phyloP scores from a whole-genome alignment of 345 rosid species.

The Salix brachista region DNA sequence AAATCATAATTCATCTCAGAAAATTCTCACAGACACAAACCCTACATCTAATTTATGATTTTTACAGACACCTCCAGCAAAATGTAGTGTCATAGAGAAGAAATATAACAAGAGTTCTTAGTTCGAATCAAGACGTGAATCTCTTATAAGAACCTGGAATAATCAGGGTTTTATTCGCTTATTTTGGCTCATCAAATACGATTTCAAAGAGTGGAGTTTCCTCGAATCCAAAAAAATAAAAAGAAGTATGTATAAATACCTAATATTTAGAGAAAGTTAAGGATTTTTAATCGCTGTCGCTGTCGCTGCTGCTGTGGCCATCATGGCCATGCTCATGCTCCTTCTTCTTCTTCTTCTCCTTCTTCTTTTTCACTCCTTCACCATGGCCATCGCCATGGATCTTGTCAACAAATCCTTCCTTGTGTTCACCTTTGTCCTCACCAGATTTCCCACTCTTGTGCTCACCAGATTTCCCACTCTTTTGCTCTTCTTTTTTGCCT shows the following conservation, averaged over 20 bases:
- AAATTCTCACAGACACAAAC: no score
- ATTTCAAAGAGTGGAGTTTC: no score
- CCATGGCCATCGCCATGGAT: slow-evolving; percentile 21
- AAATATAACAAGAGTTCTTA: no score
- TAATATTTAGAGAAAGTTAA: background rate
- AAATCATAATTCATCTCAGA: no score
- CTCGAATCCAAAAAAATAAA: no score
- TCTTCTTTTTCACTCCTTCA: slow-evolving; percentile 31
- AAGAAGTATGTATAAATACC: background rate
- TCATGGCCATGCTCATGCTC: slow-evolving; percentile 33
- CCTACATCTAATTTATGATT: no score
- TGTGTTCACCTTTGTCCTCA: slow-evolving; percentile 18
- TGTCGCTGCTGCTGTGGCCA: slow-evolving; percentile 54
- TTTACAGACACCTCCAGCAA: no score
- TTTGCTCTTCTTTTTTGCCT: slow-evolving; percentile 44
- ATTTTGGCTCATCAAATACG: no score
- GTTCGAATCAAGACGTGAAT: accelerated
- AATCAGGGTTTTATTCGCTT: no score
- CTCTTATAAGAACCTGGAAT: no score
- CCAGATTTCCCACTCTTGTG: background rate
- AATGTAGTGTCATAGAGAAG: no score
- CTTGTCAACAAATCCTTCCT: slow-evolving; percentile 49
- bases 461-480: background rate
- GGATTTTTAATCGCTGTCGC: slow-evolving; percentile 52
- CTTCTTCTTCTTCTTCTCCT: slow-evolving; percentile 35